Percentiles rank a stretch among this genome's conserved stretches.
Conservation (phyloP, 768 basidiomycete species). For the Plicaturopsis crispa region DNA sequence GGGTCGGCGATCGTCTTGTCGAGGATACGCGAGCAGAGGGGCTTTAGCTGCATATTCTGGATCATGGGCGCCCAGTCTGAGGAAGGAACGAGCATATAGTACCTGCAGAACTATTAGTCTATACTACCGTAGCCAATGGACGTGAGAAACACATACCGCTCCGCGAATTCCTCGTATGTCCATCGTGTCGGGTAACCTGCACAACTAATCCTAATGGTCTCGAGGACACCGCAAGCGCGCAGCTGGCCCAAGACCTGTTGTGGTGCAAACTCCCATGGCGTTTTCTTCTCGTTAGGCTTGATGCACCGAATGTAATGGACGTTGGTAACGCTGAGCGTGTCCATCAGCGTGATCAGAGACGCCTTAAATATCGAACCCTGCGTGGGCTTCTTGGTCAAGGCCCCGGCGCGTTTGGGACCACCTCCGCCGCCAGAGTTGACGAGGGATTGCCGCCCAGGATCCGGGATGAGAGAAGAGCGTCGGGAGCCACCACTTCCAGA, state of each 20-base stretch:
- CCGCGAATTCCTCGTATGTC: constrained; percentile 98
- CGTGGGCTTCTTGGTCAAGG: constrained; percentile 82
- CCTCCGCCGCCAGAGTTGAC: constrained; percentile 40
- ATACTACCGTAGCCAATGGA: not conserved
- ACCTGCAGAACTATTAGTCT: constrained; percentile 40
- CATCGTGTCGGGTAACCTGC: constrained; percentile 98
- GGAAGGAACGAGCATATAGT: constrained; percentile 94
- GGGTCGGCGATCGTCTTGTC: constrained; percentile 83
- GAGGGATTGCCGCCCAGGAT: constrained; percentile 73
- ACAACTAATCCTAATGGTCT: constrained; percentile 97
- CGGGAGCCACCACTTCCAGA: constrained; percentile 71
- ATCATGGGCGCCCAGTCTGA: constrained; percentile 83
- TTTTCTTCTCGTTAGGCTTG: constrained; percentile 96
- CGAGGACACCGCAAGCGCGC: constrained; percentile 96
- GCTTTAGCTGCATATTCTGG: constrained; percentile 69
- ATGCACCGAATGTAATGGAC: constrained; percentile 99
- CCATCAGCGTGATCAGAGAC: constrained; percentile 90
- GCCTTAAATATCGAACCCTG: constrained; percentile 98
- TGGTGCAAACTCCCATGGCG: constrained; percentile 93
- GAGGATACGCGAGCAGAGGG: constrained; percentile 79
- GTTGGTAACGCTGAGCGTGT: constrained; percentile 93
- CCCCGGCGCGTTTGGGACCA: constrained; percentile 56
- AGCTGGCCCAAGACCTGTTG: constrained; percentile 94
- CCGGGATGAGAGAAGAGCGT: constrained; percentile 79
- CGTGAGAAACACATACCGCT: constrained; percentile 53